Percentiles rank a stretch among this genome's conserved stretches.
Conservation (phyloP, 2,329 filamentous ascomycete genomes). For the Alternaria conjuncta region DNA sequence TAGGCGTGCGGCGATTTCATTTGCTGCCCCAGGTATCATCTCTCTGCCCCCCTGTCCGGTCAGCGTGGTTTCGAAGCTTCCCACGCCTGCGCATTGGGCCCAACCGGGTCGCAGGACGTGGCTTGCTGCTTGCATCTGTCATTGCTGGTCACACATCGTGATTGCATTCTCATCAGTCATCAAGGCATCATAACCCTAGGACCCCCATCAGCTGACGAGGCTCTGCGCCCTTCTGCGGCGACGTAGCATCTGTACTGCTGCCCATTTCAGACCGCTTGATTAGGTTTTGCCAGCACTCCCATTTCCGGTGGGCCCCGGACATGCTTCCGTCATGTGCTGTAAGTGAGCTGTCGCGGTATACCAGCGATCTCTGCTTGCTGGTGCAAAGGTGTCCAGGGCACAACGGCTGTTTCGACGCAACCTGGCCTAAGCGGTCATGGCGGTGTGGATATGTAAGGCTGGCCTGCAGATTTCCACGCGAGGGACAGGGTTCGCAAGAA, state of each 20-base stretch:
- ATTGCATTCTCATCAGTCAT: conserved; percentile 26
- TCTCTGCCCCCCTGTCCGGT: conserved; percentile 23
- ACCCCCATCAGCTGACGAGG: conserved; percentile 38
- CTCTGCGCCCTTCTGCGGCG: conserved; percentile 29
- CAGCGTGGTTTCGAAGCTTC: conserved; percentile 31
- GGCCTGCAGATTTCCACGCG: conserved; percentile 47
- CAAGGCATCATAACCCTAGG: conserved; percentile 17
- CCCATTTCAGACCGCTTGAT: conserved; percentile 12
- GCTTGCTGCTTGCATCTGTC: conserved; percentile 16
- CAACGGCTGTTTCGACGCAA: conserved; percentile 43
- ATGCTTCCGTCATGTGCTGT: conserved; percentile 38
- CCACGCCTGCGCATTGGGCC: conserved; percentile 27
- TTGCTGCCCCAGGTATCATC: conserved; percentile 38
- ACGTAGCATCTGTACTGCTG: conserved; percentile 26
- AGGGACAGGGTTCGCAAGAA: conserved; percentile 37
- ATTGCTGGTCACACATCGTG: conserved; percentile 19
- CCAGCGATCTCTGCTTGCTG: conserved; percentile 21
- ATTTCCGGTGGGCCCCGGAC: conserved; percentile 25
- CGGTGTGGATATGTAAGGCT: conserved; percentile 47
- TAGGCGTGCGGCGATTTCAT: conserved; percentile 32
- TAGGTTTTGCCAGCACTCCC: conserved; percentile 8
- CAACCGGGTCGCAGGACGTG: conserved; percentile 31
- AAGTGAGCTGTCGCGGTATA: conserved; percentile 33
- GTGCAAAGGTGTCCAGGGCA: conserved; percentile 36
- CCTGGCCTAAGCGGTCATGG: conserved; percentile 24